A percentile compares a stretch with the other conserved stretches of the same genome.
These are phyloP conservation scores for Fabrea salina DNA, from an alignment of 169 alveolate species.

Conservation along the genomic window DNA sequence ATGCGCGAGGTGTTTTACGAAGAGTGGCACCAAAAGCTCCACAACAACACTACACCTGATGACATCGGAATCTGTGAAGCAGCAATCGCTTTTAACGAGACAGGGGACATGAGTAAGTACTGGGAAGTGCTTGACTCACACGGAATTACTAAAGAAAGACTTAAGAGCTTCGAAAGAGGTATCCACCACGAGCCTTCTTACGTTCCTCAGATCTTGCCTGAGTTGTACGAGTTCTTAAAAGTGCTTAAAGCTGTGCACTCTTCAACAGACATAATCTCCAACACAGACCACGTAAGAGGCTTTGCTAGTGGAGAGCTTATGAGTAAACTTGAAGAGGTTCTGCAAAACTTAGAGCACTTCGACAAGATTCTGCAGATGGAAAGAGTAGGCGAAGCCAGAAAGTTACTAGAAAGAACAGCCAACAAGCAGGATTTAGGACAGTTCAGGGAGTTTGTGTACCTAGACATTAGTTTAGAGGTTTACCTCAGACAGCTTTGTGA, in stretches of 20 bases:
- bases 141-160: constrained; percentile 83
- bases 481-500: constrained; percentile 54
- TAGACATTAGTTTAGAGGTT: constrained; percentile 50
- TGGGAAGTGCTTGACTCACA: constrained; percentile 77
- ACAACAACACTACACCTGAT: constrained; percentile 93
- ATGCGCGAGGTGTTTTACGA: constrained; percentile 86
- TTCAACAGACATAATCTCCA: constrained; percentile 44
- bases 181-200: constrained; percentile 84
- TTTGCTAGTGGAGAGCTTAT: constrained; percentile 34
- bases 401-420: constrained; percentile 33
- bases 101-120: constrained; percentile 73
- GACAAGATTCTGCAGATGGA: constrained; percentile 49
- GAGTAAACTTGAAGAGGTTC: constrained; percentile 39
- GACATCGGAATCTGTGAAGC: constrained; percentile 91
- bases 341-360: constrained; percentile 40
- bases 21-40: constrained; percentile 93
- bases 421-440: constrained; percentile 31
- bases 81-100: constrained; percentile 78
- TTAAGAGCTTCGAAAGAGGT: constrained; percentile 85
- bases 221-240: constrained; percentile 48
- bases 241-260: constrained; percentile 58
- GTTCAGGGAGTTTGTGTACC: constrained; percentile 50
- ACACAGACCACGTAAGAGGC: constrained; percentile 40
- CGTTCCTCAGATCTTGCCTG: constrained; percentile 28
- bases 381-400: constrained; percentile 46